phyloP scores from a whole-genome alignment of 2,329 filamentous ascomycete genomes.

The Exophiala bonariae region DNA sequence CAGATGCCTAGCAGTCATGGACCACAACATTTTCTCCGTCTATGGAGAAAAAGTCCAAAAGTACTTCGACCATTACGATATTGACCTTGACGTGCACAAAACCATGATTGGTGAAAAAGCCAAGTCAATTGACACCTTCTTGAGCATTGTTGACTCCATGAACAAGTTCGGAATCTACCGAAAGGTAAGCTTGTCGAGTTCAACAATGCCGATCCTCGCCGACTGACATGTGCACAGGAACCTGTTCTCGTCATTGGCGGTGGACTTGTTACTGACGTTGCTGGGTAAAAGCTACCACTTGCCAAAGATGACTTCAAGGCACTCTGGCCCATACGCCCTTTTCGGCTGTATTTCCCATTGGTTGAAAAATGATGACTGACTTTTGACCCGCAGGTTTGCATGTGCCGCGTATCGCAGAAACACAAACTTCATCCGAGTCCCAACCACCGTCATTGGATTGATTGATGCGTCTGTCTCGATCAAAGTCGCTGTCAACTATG shows the following conservation, averaged over 20 bases:
- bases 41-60: conserved; percentile 66
- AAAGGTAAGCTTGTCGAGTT: conserved; percentile 46
- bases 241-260: conserved; percentile 67
- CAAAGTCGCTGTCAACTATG: conserved; percentile 77
- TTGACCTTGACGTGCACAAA: conserved; percentile 66
- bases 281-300: conserved; percentile 57
- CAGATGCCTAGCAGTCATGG: conserved; percentile 67
- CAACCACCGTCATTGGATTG: conserved; percentile 72
- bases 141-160: conserved; percentile 72
- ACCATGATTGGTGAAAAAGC: conserved; percentile 75
- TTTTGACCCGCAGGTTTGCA: conserved; percentile 54
- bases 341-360: conserved; percentile 16
- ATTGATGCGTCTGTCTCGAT: conserved; percentile 75
- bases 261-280: conserved; percentile 71
- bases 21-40: conserved; percentile 68
- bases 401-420: conserved; percentile 71
- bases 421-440: conserved; percentile 72
- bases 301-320: conserved; percentile 48
- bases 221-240: conserved; percentile 43
- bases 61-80: conserved; percentile 66
- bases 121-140: conserved; percentile 69
- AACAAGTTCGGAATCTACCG: conserved; percentile 70
- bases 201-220: conserved; percentile 16
- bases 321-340: conserved; percentile 47
- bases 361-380: conserved; percentile 29